Evolutionary conservation across 306 rosid genomes (phyloP), one percentile per base, ranked within the genome.

Genomic region (Crataegus laevigata): DNA sequence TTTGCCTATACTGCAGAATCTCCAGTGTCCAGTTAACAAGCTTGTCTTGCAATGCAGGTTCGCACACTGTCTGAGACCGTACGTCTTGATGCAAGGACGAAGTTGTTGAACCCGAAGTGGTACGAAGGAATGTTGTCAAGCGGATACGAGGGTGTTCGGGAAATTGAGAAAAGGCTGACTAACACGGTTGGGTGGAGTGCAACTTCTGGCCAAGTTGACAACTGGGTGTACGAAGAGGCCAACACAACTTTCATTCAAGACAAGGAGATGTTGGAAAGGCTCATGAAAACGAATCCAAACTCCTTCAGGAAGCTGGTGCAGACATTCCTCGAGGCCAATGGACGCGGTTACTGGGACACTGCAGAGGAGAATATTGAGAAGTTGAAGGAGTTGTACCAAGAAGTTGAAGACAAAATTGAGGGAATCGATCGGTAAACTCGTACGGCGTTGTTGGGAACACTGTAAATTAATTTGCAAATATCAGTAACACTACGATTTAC

Each of bases 171-270:
- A 88, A 89, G 98, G 64, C 96, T 94, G 11, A 90, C 98, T 0
- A 94, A 94, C 73, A 94, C 99, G 13, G 99, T 94, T 2, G 99
- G 99, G 62, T 94, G 99, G 99, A 94, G 98, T 89, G 99, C 98
- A 58, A 94, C 99, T 59, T 94, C 99, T 29, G 99, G 99, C 24
- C 99, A 94, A 83, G 99, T 94, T 25, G 99, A 94, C 85, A 94
- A 94, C 86, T 94, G 97, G 96, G 99, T 96, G 58, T 96, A 94
- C 40, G 99, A 94, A 87, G 99, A 94, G 85, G 99, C 99, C 78
- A 94, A 94, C 90, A 73, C 96, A 11, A 92, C 98, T 25, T 94
- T 92, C 89, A 92, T 94, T 66, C 85, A 92, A 75, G 97, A 94
- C 70, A 93, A 94, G 85, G 85, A 90, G 82, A 92, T 94, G 98